Evolutionary conservation across 805 yeast genomes (phyloP).

Genomic region (Spathaspora gorwiae): DNA sequence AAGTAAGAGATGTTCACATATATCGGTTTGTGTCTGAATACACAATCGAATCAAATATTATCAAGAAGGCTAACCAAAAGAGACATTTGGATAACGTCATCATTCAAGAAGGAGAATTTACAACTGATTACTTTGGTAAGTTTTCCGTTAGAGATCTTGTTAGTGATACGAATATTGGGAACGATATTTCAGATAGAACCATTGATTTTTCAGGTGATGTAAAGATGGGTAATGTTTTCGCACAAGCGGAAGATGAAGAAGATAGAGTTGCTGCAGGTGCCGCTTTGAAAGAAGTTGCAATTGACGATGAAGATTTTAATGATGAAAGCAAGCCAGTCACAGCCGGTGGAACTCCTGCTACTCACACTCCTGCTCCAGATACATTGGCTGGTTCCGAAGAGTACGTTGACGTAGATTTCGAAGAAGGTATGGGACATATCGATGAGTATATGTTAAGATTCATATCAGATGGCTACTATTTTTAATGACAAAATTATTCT

Average conservation of each 20-base stretch:
- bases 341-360: constrained; percentile 18
- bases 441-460: constrained; percentile 95
- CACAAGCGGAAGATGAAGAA: constrained; percentile 93
- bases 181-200: constrained; percentile 38
- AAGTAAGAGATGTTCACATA: constrained; percentile 94
- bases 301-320: constrained; percentile 82
- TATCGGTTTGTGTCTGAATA: constrained; percentile 93
- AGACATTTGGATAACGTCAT: constrained; percentile 90
- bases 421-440: constrained; percentile 71
- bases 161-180: constrained; percentile 50
- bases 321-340: constrained; percentile 20
- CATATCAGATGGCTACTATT: constrained; percentile 76
- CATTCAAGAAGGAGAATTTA: constrained; percentile 96
- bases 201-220: constrained; percentile 30
- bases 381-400: constrained; percentile 17
- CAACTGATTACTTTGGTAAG: constrained; percentile 91
- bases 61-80: constrained; percentile 92
- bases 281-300: constrained; percentile 79
- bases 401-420: constrained; percentile 39
- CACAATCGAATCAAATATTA: constrained; percentile 92
- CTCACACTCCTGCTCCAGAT: constrained; percentile 24
- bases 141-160: constrained; percentile 81
- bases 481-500: constrained; percentile 10
- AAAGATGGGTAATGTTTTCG: constrained; percentile 57
- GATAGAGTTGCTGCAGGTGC: constrained; percentile 84